Percentiles rank a stretch among this genome's conserved stretches.
Evolutionary conservation across 352 stramenopile genomes (phyloP).

Genomic region (Phytopythium oedochilum): DNA sequence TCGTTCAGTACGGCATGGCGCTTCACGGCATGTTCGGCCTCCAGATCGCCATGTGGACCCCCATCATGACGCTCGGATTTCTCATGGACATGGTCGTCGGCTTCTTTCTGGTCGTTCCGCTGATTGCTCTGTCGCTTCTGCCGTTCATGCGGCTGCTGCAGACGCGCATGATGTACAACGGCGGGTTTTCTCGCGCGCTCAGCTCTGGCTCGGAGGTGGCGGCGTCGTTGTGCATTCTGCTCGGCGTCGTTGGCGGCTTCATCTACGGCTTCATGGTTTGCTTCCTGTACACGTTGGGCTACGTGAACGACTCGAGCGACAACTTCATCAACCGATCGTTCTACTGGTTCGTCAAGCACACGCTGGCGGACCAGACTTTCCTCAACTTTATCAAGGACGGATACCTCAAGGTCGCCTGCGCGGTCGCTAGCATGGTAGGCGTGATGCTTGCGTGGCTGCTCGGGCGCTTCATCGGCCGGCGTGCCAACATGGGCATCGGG

Average conservation of each 20-base stretch:
- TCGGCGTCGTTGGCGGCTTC: conserved; percentile 72
- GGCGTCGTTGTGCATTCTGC: conserved; percentile 70
- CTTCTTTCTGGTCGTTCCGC: conserved; percentile 68
- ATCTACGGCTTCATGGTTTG: conserved; percentile 72
- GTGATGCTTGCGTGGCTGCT: conserved; percentile 48
- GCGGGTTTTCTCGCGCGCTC: conserved; percentile 73
- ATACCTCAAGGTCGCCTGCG: conserved; percentile 52
- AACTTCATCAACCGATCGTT: conserved; percentile 82
- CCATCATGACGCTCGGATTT: conserved; percentile 72
- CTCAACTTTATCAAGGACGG: conserved; percentile 43
- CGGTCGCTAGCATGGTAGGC: conserved; percentile 41
- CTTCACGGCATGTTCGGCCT: conserved; percentile 63
- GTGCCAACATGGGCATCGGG: conserved; percentile 54
- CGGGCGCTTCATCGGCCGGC: conserved; percentile 53
- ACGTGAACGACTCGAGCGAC: conserved; percentile 64
- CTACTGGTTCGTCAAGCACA: conserved; percentile 45
- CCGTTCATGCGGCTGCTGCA: conserved; percentile 87
- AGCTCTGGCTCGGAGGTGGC: conserved; percentile 80
- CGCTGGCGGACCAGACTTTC: conserved; percentile 32
- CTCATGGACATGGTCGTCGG: conserved; percentile 85
- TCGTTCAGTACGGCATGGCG: conserved; percentile 69
- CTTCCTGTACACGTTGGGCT: conserved; percentile 66
- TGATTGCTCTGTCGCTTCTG: conserved; percentile 68
- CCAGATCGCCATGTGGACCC: conserved; percentile 59
- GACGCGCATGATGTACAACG: conserved; percentile 86